These are phyloP conservation scores for Rugonectria rugulosa DNA, from an alignment of 2,329 filamentous ascomycete species.

Conservation along the genomic window DNA sequence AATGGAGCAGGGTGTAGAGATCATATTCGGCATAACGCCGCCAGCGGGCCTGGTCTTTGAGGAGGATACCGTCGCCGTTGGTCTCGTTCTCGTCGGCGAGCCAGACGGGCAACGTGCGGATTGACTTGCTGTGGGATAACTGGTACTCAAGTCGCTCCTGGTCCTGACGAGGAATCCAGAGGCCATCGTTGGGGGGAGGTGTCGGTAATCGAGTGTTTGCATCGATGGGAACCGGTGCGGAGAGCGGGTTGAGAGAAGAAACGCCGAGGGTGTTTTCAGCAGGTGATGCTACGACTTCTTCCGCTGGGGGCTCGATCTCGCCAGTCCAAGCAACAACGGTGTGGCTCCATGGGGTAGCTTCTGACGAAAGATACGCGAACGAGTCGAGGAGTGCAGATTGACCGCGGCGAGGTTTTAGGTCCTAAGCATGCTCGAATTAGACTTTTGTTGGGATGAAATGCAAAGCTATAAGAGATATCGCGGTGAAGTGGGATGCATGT, in stretches of 20 bases:
- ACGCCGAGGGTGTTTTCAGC: conserved; percentile 55
- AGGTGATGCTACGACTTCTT: conserved; percentile 54
- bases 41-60: conserved; percentile 88
- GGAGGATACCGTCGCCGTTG: conserved; percentile 69
- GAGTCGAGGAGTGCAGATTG: conserved; percentile 94
- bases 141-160: conserved; percentile 77
- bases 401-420: conserved; percentile 78
- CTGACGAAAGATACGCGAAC: conserved; percentile 86
- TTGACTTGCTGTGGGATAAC: conserved; percentile 74
- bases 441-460: neutral
- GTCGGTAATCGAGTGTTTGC: conserved; percentile 61
- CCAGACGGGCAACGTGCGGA: conserved; percentile 89
- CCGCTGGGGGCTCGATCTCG: conserved; percentile 70
- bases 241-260: conserved; percentile 73
- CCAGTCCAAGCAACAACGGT: conserved; percentile 95
- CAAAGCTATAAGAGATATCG: conserved; percentile 3
- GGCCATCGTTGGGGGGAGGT: conserved; percentile 70
- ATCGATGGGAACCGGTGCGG: conserved; percentile 81
- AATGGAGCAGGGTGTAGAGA: conserved; percentile 92
- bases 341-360: conserved; percentile 86
- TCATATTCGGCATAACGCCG: conserved; percentile 90
- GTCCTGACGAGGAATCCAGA: conserved; percentile 75
- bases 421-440: conserved; percentile 55
- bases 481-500: conserved; percentile 13
- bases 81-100: conserved; percentile 78